Evolutionary conservation across 2,329 filamentous ascomycete species (phyloP), one percentile per base, ranked within the genome.

Genomic region (Aspergillus uvarum): DNA sequence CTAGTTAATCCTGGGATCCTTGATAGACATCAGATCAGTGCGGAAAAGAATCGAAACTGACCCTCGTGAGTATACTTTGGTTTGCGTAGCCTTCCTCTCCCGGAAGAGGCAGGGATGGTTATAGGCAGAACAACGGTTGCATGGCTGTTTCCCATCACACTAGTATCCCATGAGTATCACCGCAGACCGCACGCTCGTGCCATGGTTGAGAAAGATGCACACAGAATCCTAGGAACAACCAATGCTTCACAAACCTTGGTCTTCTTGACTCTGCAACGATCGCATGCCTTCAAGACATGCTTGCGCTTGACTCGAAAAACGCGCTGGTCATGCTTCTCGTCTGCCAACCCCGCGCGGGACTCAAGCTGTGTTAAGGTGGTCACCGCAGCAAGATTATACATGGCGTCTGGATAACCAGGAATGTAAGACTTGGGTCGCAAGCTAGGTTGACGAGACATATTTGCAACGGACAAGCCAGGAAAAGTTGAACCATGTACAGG

Each of bases 101-200:
- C 77, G 73, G 61, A 79, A 79, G 14, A 79, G 70, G 63, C 77
- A 79, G 44, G 75, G 75, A 53, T 79, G 76, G 53, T 79, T 78
- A 62, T 78, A 77, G 48, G 74, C 69, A 14, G 76, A 75, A 62
- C 77, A 79, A 53, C 77, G 76, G 59, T 77, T 76, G 63, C 77
- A 79, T 51, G 77, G 77, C 58, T 79, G 77, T 58, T 78, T 78
- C 42, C 77, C 77, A 71, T 79, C 77, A 63, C 77, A 79, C 77
- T 79, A 59, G 8, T n/a, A 48, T 48, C 32, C 16, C 54, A 59
- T 60, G 32, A 67, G 65, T 48, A 65, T 59, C 24, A 54, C 51
- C 60, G 58, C 60, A 59, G 42, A 58, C 47, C 50, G 21, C 16
- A 47, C 22, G 22, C 35, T 19, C 12, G 21, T 42, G 29, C 35